These are phyloP conservation scores for Astrocystis sublimbata DNA, from an alignment of 495 filamentous ascomycete genomes.

Conservation along the genomic window DNA sequence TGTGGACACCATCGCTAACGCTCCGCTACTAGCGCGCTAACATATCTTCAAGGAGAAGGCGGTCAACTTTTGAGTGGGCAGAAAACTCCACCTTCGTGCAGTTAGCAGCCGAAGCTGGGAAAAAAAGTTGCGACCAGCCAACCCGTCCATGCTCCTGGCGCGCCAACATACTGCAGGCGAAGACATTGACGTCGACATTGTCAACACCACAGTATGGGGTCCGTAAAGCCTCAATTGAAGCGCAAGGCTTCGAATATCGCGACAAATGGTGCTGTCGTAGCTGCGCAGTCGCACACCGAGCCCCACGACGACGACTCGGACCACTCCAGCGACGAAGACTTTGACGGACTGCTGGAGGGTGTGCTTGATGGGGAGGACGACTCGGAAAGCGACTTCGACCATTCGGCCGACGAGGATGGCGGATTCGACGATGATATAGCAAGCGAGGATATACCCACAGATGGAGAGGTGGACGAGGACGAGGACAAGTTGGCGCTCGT, in stretches of 20 bases:
- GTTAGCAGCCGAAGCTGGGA: constrained; percentile 1
- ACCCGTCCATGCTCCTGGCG: too few species aligned
- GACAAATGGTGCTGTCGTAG: constrained; percentile 35
- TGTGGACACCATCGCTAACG: too few species aligned
- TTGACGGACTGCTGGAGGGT: constrained; percentile 64
- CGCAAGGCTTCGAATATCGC: constrained; percentile 44
- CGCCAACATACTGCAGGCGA: constrained; percentile 14
- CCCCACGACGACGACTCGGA: constrained; percentile 44
- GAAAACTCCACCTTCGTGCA: constrained; percentile 10
- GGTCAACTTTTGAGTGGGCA: constrained; percentile 16
- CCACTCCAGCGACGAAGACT: constrained; percentile 48
- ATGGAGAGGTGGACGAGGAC: constrained; percentile 46
- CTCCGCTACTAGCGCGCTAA: too few species aligned
- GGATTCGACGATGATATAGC: constrained; percentile 52
- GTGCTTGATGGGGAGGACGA: constrained; percentile 54
- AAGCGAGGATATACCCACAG: constrained; percentile 61
- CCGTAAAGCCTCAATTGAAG: constrained; percentile 43
- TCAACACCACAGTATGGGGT: constrained; percentile 38
- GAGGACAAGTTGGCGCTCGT: constrained; percentile 29
- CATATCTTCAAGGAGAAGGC: constrained; percentile 6
- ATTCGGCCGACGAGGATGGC: constrained; percentile 20
- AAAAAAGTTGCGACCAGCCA: constrained; percentile 24
- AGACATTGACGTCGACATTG: constrained; percentile 20
- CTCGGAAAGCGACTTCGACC: constrained; percentile 43
- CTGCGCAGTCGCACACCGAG: constrained; percentile 22